Base-by-base conservation (phyloP, 2,329 filamentous ascomycete species). In the Rhinocladiella mackenziei region DNA sequence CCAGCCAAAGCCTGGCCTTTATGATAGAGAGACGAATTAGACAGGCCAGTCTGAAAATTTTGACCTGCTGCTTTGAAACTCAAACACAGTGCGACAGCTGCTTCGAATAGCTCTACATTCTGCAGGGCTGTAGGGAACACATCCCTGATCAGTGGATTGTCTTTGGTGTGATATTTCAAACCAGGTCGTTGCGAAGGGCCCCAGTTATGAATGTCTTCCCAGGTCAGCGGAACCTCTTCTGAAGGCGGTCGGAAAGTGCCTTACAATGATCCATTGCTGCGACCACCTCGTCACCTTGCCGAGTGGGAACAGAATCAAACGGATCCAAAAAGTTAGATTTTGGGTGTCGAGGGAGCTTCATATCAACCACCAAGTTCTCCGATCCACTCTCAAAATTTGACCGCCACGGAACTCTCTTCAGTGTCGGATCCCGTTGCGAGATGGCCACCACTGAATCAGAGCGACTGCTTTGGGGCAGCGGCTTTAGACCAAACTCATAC, bases 121-220 rank as follows among this genome's bases (percentile, higher is more conserved):
- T 51, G 49, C 18, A 51, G 30, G 2, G 45, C 49, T 9, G 41
- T 34, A 13, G 45, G 38, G 26, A 51, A 48, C 5, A 42, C 30
- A 11, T 51, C 49, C 25, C 41, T 38, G 19, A 51, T 51, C 5
- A 51, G 42, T n/a, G 49, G 49, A 17, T 51, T 51, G 31, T 51
- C 42, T 22, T 33, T 48, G 6, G 44, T 48, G 23, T 51, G 49
- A 17, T 45, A 44, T 32, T 37, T 48, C 9, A 51, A 32, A 5
- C 45, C 45, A 7, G 49, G 49, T 14, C 41, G 31, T 22, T 51
- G 49, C 3, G 45, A 48, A 5, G 49, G 49, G 6, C 41, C 45
- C 49, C 49, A 51, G 17, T 33, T 38, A 18, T 48, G 37, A 11
- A 51, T 45, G 29, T 34, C 48, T 51, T 18, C n/a, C 20, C 17